Base-by-base conservation (phyloP, 225 moss, liverwort and hornwort species). In the Marchantia paleacea region DNA sequence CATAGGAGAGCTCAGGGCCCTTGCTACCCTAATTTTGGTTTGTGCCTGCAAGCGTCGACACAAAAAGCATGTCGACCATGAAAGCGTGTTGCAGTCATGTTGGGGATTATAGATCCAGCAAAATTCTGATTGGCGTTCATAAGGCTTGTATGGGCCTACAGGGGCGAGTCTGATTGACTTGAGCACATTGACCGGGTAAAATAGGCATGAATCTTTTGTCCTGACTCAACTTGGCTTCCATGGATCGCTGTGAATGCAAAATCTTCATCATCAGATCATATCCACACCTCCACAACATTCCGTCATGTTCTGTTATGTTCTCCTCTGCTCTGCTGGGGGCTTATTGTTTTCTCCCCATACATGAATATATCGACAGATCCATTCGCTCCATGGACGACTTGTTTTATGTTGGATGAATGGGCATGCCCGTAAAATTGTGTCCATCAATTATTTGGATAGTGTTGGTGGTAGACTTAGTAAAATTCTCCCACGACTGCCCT, bases 271-370 rank as follows among this genome's bases (percentile, higher is more conserved):
- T 29, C 30, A 68, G 30, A 30, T 25, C 68, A 68, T 31, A 68
- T 68, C 68, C 68, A 68, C 28, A 68, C 25, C 29, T 67, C 10
- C 66, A 26, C 66, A 67, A 68, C 68, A 68, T 68, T 68, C 68
- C 68, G 15, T 68, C 68, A 68, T 19, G 57, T 39, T 39, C 39
- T 39, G 39, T 39, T 39, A 5, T 39, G 39, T 39, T 39, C 39
- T 39, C 39, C 39, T 39, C 39, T 39, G 2, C 39, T 39, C 39
- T 39, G 39, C 39, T 39, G 39, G 39, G n/a, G 2, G 39, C 39
- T 39, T 39, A 39, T 39, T 39, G 3, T 39, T 39, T 5, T 39
- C 39, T 39, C 39, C 39, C 39, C 3, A 39, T 39, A 39, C 39
- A 39, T 39, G 39, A 39, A 39, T 5, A 39, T 5, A 39, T 39